Evolutionary conservation across 345 rosid species (phyloP), one percentile per base, ranked within the genome.

Genomic region (Eutrema yunnanense): DNA sequence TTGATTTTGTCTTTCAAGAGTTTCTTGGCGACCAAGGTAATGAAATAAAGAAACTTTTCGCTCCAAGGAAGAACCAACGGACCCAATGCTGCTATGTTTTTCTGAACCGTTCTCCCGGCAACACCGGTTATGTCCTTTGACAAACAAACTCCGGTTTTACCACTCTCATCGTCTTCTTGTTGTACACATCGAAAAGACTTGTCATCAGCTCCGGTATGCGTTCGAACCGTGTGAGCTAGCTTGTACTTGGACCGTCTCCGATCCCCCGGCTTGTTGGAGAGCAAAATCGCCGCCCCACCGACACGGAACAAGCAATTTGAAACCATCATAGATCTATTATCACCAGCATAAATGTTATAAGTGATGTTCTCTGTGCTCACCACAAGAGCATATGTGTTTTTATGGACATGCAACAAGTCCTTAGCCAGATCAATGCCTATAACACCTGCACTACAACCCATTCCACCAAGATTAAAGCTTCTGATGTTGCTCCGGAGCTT

Each of bases 401-500:
- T 75, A 76, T 88, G 86, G 36, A 85, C 80, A 71, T 85, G 92
- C 79, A 88, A 72, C 82, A 88, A 53, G 74, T 85, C 88, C 46
- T 83, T 86, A 4, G 95, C 92, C 3, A 88, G 79, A 77, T 85
- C 92, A 41, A 88, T 62, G 0, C 90, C 84, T 6, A 88, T 85
- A 13, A 88, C 82, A 36, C 95, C 88, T 53, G 95, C 95, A 78
- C 92, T 88, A 71, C 95, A 88, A 11, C 95, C 95, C 95, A 88
- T 88, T n/a, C 92, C 95, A 26, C 95, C 92, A 27, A 88, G 82
- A 63, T 81, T 87, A 36, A 71, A 87, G 66, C 88, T 87, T 78
- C 77, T 73, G 30, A 87, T 76, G 55, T 87, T 86, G 19, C 92
- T 88, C 46, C 92, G 83, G 29, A 88, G 49, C 56, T 81, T 86